Evolutionary conservation across 768 basidiomycete genomes (phyloP).

Genomic region (Kondoa subrosea): DNA sequence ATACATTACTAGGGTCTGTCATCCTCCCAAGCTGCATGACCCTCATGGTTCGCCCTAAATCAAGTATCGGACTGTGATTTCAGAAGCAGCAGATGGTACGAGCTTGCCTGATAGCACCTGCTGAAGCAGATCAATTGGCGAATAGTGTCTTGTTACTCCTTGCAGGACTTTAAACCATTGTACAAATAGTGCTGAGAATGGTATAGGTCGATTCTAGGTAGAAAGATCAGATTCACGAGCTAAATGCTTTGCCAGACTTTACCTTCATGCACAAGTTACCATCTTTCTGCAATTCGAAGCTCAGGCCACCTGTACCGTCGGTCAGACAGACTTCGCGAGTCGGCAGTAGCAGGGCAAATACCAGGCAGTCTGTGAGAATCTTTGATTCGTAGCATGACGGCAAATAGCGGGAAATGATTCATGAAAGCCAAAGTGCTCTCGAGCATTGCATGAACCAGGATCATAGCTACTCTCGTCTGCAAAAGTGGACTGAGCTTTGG

Average conservation of each 20-base stretch:
- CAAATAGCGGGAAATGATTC: conserved; percentile 86
- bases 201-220: conserved; percentile 17
- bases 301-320: not conserved
- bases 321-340: not conserved
- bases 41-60: not conserved
- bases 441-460: conserved; percentile 46
- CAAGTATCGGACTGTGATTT: not conserved
- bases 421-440: conserved; percentile 57
- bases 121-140: conserved; percentile 15
- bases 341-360: conserved; percentile 26
- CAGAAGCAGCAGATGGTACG: not conserved
- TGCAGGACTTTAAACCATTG: conserved; percentile 10
- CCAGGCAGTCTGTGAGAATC: conserved; percentile 71
- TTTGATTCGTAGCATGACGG: conserved; percentile 63
- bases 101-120: conserved; percentile 14
- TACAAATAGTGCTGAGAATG: conserved; percentile 13
- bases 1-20: not conserved
- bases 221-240: not conserved
- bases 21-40: not conserved
- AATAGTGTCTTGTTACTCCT: conserved; percentile 11
- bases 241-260: not conserved
- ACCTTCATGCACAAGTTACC: not conserved
- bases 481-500: not conserved
- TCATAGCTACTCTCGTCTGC: conserved; percentile 43
- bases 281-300: conserved; percentile 8